Base-by-base conservation (phyloP, 345 rosid species). In the Conringia planisiliqua region DNA sequence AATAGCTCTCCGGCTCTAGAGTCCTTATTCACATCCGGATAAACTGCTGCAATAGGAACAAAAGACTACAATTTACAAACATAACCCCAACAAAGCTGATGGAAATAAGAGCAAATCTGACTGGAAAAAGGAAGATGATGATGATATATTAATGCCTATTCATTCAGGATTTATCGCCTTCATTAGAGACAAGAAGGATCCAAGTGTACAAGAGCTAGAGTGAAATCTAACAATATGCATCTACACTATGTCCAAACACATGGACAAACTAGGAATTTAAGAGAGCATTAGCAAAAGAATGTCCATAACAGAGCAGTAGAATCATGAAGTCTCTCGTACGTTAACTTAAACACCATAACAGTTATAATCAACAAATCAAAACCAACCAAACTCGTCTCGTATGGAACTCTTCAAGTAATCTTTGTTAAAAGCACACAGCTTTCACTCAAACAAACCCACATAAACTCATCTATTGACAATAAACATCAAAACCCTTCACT, bases 1-100 rank as follows among this genome's bases (percentile, higher is more conserved):
- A 26, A 26, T 26, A 26, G 66, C 80, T 91, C 96, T n/a, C 77
- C 83, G 6, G 96, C 87, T 80, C 7, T 83, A 18, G 83, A 76
- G 64, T 91, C 88, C 80, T 83, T 91, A 85, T 91, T 87, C 52
- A 91, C 97, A 66, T 94, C 96, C 11, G 97, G 97, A 83, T 94
- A 97, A 72, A 84, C n/a, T n/a, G 83, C 96, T 94, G 85, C 22
- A 78, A 71, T 46, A 43, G 66, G 58, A 76, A 64, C 47, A 75
- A 55, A 73, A 60, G 71, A 48, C 67, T 38, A 60, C 62, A 57
- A 14, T 66, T 2, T n/a, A 74, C 29, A 33, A 14, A 35, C 61
- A 16, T 20, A 17, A 20, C 60, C 27, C 30, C 40, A n/a, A n/a
- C n/a, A n/a, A n/a, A n/a, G n/a, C n/a, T 35, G 47, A 30, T 0